Base-by-base conservation (phyloP, 163 green algal species). In the Scenedesmus sp. region DNA sequence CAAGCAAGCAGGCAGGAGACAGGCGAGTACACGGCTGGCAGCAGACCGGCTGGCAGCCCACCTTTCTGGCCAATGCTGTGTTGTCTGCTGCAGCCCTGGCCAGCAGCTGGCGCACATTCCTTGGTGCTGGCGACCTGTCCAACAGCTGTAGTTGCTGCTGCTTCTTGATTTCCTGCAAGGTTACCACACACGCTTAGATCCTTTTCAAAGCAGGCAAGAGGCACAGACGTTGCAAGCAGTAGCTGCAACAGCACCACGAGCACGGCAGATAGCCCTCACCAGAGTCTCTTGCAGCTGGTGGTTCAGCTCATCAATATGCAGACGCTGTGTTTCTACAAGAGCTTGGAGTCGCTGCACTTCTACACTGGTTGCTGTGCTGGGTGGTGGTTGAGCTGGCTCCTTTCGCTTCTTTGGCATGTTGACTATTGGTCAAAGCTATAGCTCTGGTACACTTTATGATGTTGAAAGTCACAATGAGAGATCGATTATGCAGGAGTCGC, bases 51-150 rank as follows among this genome's bases (percentile, higher is more conserved):
- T 79, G 70, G 66, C 70, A 79, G 23, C 70, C 13, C 6, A 79
- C 70, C 13, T 77, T 86, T 6, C 57, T 91, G 56, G 56, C 73
- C 54, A 91, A 46, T 4, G 73, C 57, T 10, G 73, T 77, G 87
- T 91, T 91, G 73, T 91, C 87, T 74, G 87, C 73, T 85, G 87
- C 87, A 64, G 87, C 87, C 57, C 55, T 57, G 13, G 73, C 54
- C 20, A 91, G 26, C 56, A 91, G 55, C n/a, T 74, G 55, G 9
- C 34, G 60, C 10, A 86, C 73, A 46, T 91, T 91, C 6, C 73
- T 74, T 18, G 70, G 87, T 60, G 87, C 87, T 23, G 87, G 87
- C 8, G 87, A 91, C 26, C 64, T 62, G 20, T 77, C 73, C 13
- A 91, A 7, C 23, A 91, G n/a, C 57, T 91, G 56, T 13, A 86